Percentiles rank a stretch among this genome's conserved stretches.
Evolutionary conservation across 2,329 filamentous ascomycete genomes (phyloP).

Genomic region (Ophiocordyceps australis): DNA sequence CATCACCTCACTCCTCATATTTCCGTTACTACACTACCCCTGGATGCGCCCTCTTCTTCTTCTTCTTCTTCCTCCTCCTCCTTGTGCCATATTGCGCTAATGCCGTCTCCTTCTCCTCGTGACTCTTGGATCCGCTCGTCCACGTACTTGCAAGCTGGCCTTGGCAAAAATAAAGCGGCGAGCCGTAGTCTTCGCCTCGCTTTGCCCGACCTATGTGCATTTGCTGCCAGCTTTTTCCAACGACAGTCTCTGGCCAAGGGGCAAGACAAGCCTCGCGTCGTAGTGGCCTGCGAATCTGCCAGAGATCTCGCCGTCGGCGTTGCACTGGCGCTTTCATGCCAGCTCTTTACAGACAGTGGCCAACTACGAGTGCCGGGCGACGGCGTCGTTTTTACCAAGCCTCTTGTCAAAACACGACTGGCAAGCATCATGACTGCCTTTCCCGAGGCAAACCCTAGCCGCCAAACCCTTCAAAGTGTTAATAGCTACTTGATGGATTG

Average conservation of each 20-base stretch:
- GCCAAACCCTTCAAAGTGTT: conserved; percentile 75
- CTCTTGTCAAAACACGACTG: conserved; percentile 56
- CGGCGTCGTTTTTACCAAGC: conserved; percentile 46
- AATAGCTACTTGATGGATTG: conserved; percentile 73
- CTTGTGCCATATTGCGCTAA: conserved; percentile 23
- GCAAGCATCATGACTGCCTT: conserved; percentile 68
- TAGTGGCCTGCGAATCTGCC: conserved; percentile 59
- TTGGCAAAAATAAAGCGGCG: conserved; percentile 58
- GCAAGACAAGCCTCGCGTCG: conserved; percentile 9
- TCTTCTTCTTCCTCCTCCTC: conserved; percentile 2
- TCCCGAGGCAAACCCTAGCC: conserved; percentile 66
- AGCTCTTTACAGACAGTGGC: conserved; percentile 50
- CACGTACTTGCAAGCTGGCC: conserved; percentile 35
- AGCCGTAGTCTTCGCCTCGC: conserved; percentile 66
- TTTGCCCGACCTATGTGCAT: conserved; percentile 42
- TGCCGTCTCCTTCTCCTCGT: conserved; percentile 21
- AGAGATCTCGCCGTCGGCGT: conserved; percentile 67
- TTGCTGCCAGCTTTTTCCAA: conserved; percentile 27
- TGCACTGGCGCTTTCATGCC: conserved; percentile 58
- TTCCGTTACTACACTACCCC: conserved; percentile 16
- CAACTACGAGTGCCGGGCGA: conserved; percentile 10
- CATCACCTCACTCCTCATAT: conserved; percentile 16
- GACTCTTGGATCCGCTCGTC: conserved; percentile 20
- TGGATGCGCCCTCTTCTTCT: conserved; percentile 3
- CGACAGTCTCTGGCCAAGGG: background rate